Conservation (phyloP, 2,329 filamentous ascomycete genomes). For the Dothideomycetes sp. region DNA sequence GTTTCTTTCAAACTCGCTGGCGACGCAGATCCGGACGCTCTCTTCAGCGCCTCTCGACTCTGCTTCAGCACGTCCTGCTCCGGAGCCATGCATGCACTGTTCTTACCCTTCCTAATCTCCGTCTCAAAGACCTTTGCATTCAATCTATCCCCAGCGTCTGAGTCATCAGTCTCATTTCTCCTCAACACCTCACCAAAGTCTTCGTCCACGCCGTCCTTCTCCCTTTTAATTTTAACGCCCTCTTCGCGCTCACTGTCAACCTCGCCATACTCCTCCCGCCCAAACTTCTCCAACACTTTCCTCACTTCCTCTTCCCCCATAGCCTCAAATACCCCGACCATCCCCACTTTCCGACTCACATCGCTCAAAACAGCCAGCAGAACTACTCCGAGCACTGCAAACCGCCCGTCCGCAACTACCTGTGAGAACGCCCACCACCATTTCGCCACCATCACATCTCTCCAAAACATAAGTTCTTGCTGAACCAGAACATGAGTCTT, state of each 20-base stretch:
- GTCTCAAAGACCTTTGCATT: slow-evolving; percentile 6
- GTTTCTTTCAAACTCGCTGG: too few relatives aligned
- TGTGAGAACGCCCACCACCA: slow-evolving; percentile 31
- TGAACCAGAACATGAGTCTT: slow-evolving; percentile 13
- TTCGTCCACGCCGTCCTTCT: slow-evolving; percentile 4
- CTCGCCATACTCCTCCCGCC: slow-evolving; percentile 25
- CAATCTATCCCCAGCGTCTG: slow-evolving; percentile 1
- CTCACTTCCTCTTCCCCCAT: slow-evolving; percentile 30
- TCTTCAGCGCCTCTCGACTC: slow-evolving; percentile 5
- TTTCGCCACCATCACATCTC: slow-evolving; percentile 21
- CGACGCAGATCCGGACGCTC: not conserved
- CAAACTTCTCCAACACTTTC: slow-evolving; percentile 31
- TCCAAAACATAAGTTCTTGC: slow-evolving; percentile 26
- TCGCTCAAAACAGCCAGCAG: slow-evolving; percentile 31
- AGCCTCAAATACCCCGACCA: slow-evolving; percentile 30
- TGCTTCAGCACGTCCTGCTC: slow-evolving; percentile 5
- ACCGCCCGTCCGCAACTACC: slow-evolving; percentile 32
- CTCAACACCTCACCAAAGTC: slow-evolving; percentile 22
- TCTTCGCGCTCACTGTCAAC: slow-evolving; percentile 20
- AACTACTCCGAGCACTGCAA: slow-evolving; percentile 33
- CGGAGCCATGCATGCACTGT: slow-evolving; percentile 1
- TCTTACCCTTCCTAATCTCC: not conserved
- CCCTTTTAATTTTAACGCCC: not conserved
- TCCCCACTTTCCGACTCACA: slow-evolving; percentile 28
- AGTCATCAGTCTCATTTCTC: slow-evolving; percentile 14